phyloP scores from a whole-genome alignment of 768 basidiomycete genomes.

The Lactarius evosmus region DNA sequence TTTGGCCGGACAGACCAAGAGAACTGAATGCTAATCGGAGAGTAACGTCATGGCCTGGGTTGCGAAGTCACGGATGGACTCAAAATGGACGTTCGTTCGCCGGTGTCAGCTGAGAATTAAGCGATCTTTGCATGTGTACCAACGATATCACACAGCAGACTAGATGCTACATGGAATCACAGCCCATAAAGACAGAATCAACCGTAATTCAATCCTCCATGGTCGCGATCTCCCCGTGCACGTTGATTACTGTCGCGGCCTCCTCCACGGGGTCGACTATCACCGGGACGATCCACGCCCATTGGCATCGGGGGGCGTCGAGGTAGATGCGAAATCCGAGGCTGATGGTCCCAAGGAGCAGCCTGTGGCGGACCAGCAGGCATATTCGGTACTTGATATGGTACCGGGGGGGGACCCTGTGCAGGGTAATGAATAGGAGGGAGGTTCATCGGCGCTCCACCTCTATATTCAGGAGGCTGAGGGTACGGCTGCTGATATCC shows the following conservation, averaged over 20 bases:
- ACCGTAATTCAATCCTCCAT: slow-evolving; percentile 35
- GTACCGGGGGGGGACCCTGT: slow-evolving; percentile 25
- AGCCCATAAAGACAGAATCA: slow-evolving; percentile 20
- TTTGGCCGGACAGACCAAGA: no score
- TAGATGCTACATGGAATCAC: neutral
- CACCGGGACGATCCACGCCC: slow-evolving; percentile 14
- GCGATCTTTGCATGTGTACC: neutral
- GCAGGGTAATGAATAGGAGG: slow-evolving; percentile 26
- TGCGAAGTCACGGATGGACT: no score
- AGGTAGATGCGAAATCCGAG: slow-evolving; percentile 23
- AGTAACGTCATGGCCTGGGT: no score
- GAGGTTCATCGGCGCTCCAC: slow-evolving; percentile 16
- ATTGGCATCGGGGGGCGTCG: slow-evolving; percentile 30
- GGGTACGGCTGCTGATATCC: slow-evolving; percentile 24
- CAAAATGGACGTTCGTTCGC: no score
- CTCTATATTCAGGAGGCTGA: slow-evolving; percentile 16
- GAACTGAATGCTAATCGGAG: no score
- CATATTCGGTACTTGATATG: slow-evolving; percentile 14
- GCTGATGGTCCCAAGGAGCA: slow-evolving; percentile 18
- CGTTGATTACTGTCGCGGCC: slow-evolving; percentile 25
- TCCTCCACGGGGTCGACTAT: slow-evolving; percentile 17
- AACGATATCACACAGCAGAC: neutral
- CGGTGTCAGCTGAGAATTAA: neutral
- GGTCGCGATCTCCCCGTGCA: slow-evolving; percentile 25
- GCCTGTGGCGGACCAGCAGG: neutral